A percentile compares a stretch with the other conserved stretches of the same genome.
Conservation (phyloP, 2,329 filamentous ascomycete genomes). For the Metarhizium rileyi region DNA sequence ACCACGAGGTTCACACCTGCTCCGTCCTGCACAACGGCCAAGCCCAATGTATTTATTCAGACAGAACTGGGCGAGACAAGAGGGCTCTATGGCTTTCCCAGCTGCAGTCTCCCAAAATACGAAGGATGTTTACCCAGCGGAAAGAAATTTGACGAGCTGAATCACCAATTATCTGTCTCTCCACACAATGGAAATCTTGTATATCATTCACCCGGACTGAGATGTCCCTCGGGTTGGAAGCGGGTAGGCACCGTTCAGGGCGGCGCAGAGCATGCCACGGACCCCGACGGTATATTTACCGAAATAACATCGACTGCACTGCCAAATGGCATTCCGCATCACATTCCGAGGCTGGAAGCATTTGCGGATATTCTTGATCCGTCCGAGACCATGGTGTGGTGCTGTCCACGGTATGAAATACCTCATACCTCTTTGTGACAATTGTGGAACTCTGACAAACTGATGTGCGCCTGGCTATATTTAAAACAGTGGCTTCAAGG, state of each 20-base stretch:
- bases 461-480: not conserved
- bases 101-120: slow-evolving; percentile 3
- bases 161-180: not conserved
- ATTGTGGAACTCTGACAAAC: not conserved
- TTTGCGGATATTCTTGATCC: slow-evolving; percentile 6
- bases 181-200: slow-evolving; percentile 8
- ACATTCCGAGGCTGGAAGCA: not conserved
- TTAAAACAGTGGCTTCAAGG: slow-evolving; percentile 9
- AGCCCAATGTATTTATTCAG: slow-evolving; percentile 4
- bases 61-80: not conserved
- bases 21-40: slow-evolving; percentile 12
- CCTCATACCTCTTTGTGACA: too few species aligned
- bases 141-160: slow-evolving; percentile 7
- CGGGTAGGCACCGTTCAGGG: slow-evolving; percentile 12
- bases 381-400: slow-evolving; percentile 14
- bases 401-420: slow-evolving; percentile 14
- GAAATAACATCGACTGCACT: not conserved
- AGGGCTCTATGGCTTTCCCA: slow-evolving; percentile 4
- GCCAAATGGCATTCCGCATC: not conserved
- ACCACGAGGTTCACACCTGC: slow-evolving; percentile 20
- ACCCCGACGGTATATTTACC: slow-evolving; percentile 9
- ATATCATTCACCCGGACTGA: slow-evolving; percentile 15
- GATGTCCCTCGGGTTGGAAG: slow-evolving; percentile 16
- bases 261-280: slow-evolving; percentile 1
- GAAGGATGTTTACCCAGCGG: slow-evolving; percentile 16